A percentile compares a stretch with the other conserved stretches of the same genome.
Evolutionary conservation across 805 yeast species (phyloP).

Genomic region (Candida palmyrensis): DNA sequence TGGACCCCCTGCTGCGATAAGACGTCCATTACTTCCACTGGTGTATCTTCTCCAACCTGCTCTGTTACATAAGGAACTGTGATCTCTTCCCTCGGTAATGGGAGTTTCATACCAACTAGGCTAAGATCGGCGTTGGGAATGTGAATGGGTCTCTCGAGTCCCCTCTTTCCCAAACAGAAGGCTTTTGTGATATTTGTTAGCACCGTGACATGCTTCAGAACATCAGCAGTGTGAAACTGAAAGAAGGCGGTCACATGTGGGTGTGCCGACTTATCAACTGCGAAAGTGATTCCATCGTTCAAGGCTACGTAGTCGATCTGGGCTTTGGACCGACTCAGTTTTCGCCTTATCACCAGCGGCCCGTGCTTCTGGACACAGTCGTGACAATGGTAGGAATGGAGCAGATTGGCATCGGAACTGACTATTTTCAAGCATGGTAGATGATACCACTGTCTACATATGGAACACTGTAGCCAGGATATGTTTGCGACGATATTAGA

Average conservation of each 20-base stretch:
- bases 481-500: too few relatives aligned
- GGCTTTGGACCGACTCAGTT: constrained; percentile 47
- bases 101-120: constrained; percentile 49
- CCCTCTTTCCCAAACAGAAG: constrained; percentile 10
- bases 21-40: constrained; percentile 86
- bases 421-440: constrained; percentile 40
- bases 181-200: constrained; percentile 13
- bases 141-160: constrained; percentile 36
- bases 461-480: constrained; percentile 57
- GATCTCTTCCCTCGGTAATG: constrained; percentile 33
- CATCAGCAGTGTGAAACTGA: constrained; percentile 21
- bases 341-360: constrained; percentile 44
- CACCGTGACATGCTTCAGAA: constrained; percentile 6
- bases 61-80: constrained; percentile 53
- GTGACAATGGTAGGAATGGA: constrained; percentile 52
- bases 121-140: constrained; percentile 27
- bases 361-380: constrained; percentile 44
- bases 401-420: constrained; percentile 26
- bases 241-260: constrained; percentile 45
- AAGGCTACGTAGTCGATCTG: constrained; percentile 74
- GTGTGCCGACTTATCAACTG: constrained; percentile 42
- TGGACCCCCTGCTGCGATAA: constrained; percentile 63
- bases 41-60: constrained; percentile 55
- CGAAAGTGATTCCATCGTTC: constrained; percentile 61
- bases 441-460: constrained; percentile 54